Base-by-base conservation (phyloP, 495 filamentous ascomycete genomes). In the Bombardia bombarda region DNA sequence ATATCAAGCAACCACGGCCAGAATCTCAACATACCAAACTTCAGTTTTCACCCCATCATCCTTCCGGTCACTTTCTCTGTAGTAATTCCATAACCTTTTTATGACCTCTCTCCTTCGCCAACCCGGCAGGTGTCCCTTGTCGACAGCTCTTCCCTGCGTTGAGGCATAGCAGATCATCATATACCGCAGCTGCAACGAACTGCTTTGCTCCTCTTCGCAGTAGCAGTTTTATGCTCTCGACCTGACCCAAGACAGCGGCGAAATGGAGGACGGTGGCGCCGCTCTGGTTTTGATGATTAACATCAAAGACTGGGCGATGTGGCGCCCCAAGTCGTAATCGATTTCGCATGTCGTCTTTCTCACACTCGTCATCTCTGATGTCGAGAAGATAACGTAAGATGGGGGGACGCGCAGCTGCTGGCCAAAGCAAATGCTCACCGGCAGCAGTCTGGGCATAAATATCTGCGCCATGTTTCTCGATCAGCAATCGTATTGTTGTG, bases 391-490 rank as follows among this genome's bases (percentile, higher is more conserved):
- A 48, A 13, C 36, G 36, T 22, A 45, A 32, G 22, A 45, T 18
- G 9, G 41, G 20, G 3, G 45, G 22, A 16, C 40, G 31, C 2
- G 21, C 28, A 3, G 24, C 36, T 14, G 45, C 45, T 22, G 41
- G 41, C 33, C 20, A 40, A 18, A 52, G 45, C n/a, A 52, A 5
- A 21, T 32, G 44, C 21, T 40, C 45, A 31, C 44, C 38, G 10
- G 40, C 39, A 17, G 42, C 18, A 9, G 41, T 44, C 17, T 39
- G 34, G 17, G 45, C 41, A 26, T 51, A 49, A 9, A 58, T 41
- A 24, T 67, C 46, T 22, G 61, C 63, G 5, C 50, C 47, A 24
- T 48, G 9, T 23, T 58, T 38, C 14, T 50, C 32, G 28, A 65
- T 50, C 16, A 67, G 43, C 21, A 59, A 42, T 14, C 38, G 48